Conservation (phyloP, 805 yeast species). For the Metschnikowia lachancei region DNA sequence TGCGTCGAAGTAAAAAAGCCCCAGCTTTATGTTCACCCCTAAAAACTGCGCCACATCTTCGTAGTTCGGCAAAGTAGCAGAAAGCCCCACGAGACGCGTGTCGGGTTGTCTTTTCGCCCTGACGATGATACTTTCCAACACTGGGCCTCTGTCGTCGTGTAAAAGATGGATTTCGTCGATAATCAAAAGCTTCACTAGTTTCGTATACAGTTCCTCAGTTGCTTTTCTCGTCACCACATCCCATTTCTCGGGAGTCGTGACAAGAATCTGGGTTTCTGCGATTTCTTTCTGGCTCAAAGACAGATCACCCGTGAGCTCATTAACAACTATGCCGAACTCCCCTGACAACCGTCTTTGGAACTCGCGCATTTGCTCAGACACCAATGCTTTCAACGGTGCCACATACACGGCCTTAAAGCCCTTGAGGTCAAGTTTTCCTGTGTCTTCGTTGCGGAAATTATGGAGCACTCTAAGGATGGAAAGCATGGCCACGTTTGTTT, state of each 20-base stretch:
- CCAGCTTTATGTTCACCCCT: conserved; percentile 54
- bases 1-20: conserved; percentile 78
- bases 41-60: conserved; percentile 81
- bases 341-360: conserved; percentile 63
- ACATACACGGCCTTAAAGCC: conserved; percentile 79
- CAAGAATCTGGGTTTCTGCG: conserved; percentile 72
- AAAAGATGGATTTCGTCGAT: conserved; percentile 91
- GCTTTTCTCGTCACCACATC: conserved; percentile 88
- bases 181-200: conserved; percentile 65
- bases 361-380: conserved; percentile 90
- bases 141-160: conserved; percentile 96
- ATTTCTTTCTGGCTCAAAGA: conserved; percentile 74
- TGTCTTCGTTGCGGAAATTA: conserved; percentile 44
- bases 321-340: conserved; percentile 66
- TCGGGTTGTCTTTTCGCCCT: conserved; percentile 48
- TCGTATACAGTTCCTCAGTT: conserved; percentile 61
- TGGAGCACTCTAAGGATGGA: conserved; percentile 64
- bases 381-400: conserved; percentile 92
- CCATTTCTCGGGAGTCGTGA: conserved; percentile 98
- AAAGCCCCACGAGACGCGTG: conserved; percentile 76
- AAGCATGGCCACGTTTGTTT: conserved; percentile 93
- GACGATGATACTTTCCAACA: conserved; percentile 81
- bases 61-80: conserved; percentile 92
- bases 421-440: conserved; percentile 51
- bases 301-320: conserved; percentile 89